These are phyloP conservation scores for Rosa rugosa DNA, from an alignment of 306 rosid species.

Conservation along the genomic window DNA sequence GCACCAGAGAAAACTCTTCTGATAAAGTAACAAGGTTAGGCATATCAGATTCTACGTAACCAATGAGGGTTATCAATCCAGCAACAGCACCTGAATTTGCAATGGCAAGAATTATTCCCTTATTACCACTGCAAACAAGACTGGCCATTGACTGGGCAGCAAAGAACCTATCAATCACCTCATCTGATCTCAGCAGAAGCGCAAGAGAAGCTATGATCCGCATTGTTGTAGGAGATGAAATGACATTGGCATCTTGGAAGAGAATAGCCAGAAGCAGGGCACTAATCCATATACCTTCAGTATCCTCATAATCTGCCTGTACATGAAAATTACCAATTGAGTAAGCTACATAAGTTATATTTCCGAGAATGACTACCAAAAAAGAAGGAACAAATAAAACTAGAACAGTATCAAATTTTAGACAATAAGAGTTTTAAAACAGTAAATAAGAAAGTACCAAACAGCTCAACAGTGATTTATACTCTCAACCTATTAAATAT, in stretches of 20 bases:
- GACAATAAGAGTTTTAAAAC: background rate
- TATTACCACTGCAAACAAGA: conserved; percentile 76
- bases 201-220: conserved; percentile 74
- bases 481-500: background rate
- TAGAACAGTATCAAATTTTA: background rate
- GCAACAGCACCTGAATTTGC: conserved; percentile 92
- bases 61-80: conserved; percentile 78
- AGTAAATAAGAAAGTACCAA: background rate
- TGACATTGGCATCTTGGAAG: conserved; percentile 72
- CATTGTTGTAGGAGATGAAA: conserved; percentile 64
- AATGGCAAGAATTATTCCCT: conserved; percentile 77
- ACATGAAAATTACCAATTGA: conserved; percentile 26
- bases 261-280: conserved; percentile 80
- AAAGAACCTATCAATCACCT: conserved; percentile 75
- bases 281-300: conserved; percentile 89
- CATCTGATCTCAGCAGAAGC: conserved; percentile 79
- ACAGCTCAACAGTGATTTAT: background rate
- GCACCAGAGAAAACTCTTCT: conserved; percentile 76
- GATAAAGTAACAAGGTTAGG: conserved; percentile 68
- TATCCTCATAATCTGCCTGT: conserved; percentile 87
- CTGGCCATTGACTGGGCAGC: conserved; percentile 96
- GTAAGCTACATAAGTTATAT: conserved; percentile 34
- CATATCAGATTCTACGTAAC: conserved; percentile 70
- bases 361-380: background rate
- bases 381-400: background rate